Percentiles rank a stretch among this genome's conserved stretches.
Conservation (phyloP, 2,329 filamentous ascomycete genomes). For the Talaromyces sp. region DNA sequence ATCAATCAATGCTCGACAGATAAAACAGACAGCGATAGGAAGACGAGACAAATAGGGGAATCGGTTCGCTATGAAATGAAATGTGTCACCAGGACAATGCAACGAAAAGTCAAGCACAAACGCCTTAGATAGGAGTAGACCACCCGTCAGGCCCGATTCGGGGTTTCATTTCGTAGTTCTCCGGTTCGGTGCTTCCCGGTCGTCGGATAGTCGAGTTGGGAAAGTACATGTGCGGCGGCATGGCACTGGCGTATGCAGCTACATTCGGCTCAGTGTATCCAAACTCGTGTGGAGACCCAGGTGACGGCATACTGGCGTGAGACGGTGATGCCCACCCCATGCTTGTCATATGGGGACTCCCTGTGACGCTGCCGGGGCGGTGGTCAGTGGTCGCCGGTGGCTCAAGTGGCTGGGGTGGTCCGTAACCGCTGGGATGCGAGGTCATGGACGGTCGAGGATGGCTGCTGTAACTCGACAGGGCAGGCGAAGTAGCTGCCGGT, state of each 20-base stretch:
- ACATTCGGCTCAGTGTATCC: constrained; percentile 72
- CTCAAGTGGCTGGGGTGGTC: constrained; percentile 80
- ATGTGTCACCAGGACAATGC: constrained; percentile 19
- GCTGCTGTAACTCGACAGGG: constrained; percentile 57
- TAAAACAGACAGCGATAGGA: background rate
- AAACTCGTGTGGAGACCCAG: constrained; percentile 69
- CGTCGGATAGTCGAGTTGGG: constrained; percentile 65
- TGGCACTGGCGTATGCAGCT: constrained; percentile 45
- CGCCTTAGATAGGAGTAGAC: constrained; percentile 34
- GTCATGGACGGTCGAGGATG: constrained; percentile 62
- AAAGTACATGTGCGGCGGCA: constrained; percentile 68
- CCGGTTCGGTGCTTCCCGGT: constrained; percentile 71
- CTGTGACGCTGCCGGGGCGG: constrained; percentile 68
- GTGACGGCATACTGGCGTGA: constrained; percentile 68
- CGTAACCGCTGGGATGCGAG: constrained; percentile 79
- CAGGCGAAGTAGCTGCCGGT: constrained; percentile 62
- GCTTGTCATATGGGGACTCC: constrained; percentile 79
- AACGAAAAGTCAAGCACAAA: constrained; percentile 19
- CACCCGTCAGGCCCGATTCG: constrained; percentile 36
- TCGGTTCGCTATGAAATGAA: constrained; percentile 3
- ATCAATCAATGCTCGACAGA: background rate
- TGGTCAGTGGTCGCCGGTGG: constrained; percentile 74
- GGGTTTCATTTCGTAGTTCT: constrained; percentile 62
- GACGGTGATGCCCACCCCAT: constrained; percentile 85
- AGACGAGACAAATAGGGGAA: background rate